Conservation (phyloP, 116 monocot genomes). For the Zostera marina region DNA sequence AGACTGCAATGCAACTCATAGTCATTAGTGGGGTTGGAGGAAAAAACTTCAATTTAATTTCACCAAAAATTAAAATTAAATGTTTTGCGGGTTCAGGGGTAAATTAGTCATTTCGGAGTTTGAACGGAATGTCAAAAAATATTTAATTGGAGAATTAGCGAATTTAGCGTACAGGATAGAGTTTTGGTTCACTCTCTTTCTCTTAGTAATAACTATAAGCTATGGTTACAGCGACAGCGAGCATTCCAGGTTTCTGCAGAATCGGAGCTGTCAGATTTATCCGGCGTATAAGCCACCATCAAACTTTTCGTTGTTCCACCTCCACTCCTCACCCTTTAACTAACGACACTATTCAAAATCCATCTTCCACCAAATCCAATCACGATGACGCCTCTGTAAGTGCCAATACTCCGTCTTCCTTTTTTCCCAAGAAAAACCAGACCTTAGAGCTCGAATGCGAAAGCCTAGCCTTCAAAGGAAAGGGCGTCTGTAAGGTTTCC, state of each 20-base stretch:
- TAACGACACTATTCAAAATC: not conserved
- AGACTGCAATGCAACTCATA: too few species aligned
- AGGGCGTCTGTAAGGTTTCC: conserved; percentile 73
- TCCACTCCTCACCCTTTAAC: not conserved
- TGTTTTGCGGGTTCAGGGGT: too few species aligned
- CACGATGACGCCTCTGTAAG: too few species aligned
- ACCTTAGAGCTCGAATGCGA: conserved; percentile 81
- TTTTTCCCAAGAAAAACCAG: conserved; percentile 80
- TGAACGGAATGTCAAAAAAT: too few species aligned
- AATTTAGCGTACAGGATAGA: too few species aligned
- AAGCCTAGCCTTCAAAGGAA: conserved; percentile 79
- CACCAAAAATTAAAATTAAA: too few species aligned
- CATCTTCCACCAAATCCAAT: not conserved
- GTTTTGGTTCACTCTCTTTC: not conserved
- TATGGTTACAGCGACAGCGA: not conserved
- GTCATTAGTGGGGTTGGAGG: too few species aligned
- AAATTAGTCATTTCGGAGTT: too few species aligned
- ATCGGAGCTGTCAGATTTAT: not conserved
- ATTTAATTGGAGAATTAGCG: too few species aligned
- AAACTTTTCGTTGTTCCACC: not conserved
- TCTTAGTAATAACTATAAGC: not conserved
- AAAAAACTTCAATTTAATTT: too few species aligned
- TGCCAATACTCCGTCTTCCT: conserved; percentile 17
- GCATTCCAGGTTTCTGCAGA: not conserved
- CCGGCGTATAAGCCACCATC: not conserved